Base-by-base conservation (phyloP, 163 green algal genomes). In the Scenedesmus sp. region DNA sequence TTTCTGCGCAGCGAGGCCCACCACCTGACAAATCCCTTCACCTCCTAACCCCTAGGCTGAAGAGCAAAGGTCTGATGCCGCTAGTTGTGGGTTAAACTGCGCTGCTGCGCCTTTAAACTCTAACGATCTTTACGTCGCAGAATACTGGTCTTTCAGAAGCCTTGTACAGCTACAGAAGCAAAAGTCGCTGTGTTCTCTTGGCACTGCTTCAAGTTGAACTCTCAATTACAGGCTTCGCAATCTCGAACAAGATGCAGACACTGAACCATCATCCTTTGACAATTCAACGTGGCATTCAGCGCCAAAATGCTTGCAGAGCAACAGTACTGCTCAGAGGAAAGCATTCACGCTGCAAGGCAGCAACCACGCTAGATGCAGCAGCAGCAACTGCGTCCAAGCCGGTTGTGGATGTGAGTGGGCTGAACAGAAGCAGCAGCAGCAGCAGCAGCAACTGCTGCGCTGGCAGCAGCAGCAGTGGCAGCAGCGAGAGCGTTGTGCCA, bases 361-460 rank as follows among this genome's bases (percentile, higher is more conserved):
- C 84, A 46, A 64, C n/a, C 34, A 89, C 84, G 8, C 4, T 89
- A 64, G 84, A 89, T 54, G 84, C 84, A 81, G 23, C 57, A 7
- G 26, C 62, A 18, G 84, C 84, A 79, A 9, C 84, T 54, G 60
- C 34, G 46, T 23, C 66, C 23, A 79, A 79, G 70, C 70, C 70
- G 15, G 70, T 52, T 54, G 70, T 79, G 70, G 70, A 79, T 79
- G 70, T 79, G 23, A 79, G 70, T 79, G 70, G 23, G 5, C 4
- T 52, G 79, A 23, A 85, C 0, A 13, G 18, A 12, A 52, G 23
- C 23, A 52, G 66, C 66, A 76, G 62, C 66, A 76, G 66, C 66
- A 76, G 66, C 66, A 76, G 66, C 66, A 76, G 2, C 66, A 8
- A 34, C 66, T 15, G 59, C 8, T 64, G 59, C 34, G 34, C 34